Conservation (phyloP, 805 yeast species). For the Schizosaccharomyces lindneri region DNA sequence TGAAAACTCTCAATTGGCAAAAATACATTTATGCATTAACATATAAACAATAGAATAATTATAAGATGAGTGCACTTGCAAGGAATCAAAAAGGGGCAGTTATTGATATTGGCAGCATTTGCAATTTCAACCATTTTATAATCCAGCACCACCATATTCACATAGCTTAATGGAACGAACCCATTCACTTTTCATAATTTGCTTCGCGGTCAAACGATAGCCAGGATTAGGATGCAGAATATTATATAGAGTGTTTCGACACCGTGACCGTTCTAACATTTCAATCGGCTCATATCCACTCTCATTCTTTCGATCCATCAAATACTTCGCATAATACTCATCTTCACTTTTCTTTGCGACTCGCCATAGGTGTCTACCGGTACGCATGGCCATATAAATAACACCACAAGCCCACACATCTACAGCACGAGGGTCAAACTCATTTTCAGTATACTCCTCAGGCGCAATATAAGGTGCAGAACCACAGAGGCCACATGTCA, state of each 20-base stretch:
- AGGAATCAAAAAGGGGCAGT: too few relatives aligned
- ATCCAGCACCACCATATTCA: constrained; percentile 31
- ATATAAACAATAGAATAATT: too few relatives aligned
- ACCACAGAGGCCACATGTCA: constrained; percentile 55
- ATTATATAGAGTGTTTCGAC: constrained; percentile 80
- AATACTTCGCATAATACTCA: constrained; percentile 51
- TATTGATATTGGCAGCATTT: too few relatives aligned
- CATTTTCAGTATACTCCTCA: constrained; percentile 39
- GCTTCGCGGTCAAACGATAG: constrained; percentile 69
- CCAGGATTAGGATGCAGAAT: constrained; percentile 77
- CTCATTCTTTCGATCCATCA: constrained; percentile 54
- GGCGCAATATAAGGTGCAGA: constrained; percentile 85
- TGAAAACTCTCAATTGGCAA: too few relatives aligned
- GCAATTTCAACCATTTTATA: neutral
- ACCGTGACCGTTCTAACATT: constrained; percentile 54
- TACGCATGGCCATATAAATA: constrained; percentile 53
- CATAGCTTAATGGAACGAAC: constrained; percentile 70
- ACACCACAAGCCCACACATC: constrained; percentile 84
- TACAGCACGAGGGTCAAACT: constrained; percentile 52
- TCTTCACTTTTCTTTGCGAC: constrained; percentile 51
- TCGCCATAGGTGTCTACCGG: constrained; percentile 85
- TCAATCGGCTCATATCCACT: constrained; percentile 87
- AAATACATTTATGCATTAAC: too few relatives aligned
- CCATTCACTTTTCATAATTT: constrained; percentile 83
- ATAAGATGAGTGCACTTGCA: too few relatives aligned